These are phyloP conservation scores for Gossypium thurberi DNA, from an alignment of 345 rosid species.

Conservation along the genomic window DNA sequence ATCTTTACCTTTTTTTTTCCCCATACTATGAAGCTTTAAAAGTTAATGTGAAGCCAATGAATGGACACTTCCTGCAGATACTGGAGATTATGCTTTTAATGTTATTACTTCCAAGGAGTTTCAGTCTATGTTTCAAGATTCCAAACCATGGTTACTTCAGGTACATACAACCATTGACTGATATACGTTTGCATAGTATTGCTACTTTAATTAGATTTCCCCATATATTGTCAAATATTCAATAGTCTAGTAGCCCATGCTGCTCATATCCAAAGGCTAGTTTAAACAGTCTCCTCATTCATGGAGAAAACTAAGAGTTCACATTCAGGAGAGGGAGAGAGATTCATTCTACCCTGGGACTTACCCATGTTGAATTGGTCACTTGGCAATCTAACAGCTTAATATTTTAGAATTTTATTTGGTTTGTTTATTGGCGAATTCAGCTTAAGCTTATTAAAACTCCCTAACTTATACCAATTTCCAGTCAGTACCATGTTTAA, in stretches of 20 bases:
- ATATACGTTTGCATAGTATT: not conserved
- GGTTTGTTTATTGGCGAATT: not conserved
- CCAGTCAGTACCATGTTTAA: not conserved
- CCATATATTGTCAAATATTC: not conserved
- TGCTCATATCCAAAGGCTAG: not conserved
- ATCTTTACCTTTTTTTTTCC: not conserved
- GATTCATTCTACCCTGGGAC: not conserved
- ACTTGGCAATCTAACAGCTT: not conserved
- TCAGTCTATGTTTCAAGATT: slow-evolving; percentile 33
- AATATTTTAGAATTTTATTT: not conserved
- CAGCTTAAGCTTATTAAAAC: not conserved
- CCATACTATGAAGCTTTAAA: not conserved
- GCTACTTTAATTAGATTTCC: not conserved
- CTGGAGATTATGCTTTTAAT: slow-evolving; percentile 38
- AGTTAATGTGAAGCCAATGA: slow-evolving; percentile 8
- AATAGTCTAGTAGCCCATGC: not conserved
- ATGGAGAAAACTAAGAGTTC: not conserved
- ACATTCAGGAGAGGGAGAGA: not conserved
- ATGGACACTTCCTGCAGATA: slow-evolving; percentile 27
- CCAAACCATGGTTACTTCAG: slow-evolving; percentile 73
- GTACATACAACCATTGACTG: slow-evolving; percentile 32
- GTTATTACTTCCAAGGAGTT: slow-evolving; percentile 48
- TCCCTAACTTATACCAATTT: not conserved
- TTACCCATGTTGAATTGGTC: not conserved
- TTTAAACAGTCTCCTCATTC: not conserved